Percentiles rank a stretch among this genome's conserved stretches.
These are phyloP conservation scores for Aureobasidium zeae DNA, from an alignment of 2,329 filamentous ascomycete species.

Conservation along the genomic window DNA sequence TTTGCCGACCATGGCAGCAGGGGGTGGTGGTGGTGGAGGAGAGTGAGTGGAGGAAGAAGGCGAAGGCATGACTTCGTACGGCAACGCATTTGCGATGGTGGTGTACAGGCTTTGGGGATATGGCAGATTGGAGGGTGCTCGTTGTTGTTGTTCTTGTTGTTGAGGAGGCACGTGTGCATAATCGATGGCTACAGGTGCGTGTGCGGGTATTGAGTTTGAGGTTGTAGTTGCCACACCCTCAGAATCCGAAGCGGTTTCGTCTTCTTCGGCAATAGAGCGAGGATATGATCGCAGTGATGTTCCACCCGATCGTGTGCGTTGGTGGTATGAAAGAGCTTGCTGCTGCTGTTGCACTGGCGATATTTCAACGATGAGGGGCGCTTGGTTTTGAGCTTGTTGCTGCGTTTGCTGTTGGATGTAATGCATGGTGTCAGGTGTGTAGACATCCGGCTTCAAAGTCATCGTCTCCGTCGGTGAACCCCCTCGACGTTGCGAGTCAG, in stretches of 20 bases:
- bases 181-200: too few species aligned
- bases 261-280: conserved; percentile 71
- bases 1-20: conserved; percentile 51
- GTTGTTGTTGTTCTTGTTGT: neutral
- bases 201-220: neutral
- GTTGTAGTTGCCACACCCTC: neutral
- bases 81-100: conserved; percentile 25
- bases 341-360: conserved; percentile 14
- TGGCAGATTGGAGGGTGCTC: conserved; percentile 24
- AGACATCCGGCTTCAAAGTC: conserved; percentile 8
- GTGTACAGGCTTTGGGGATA: conserved; percentile 39
- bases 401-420: too few species aligned
- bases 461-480: neutral
- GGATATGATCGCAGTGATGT: conserved; percentile 31
- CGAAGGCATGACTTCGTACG: conserved; percentile 49
- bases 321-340: conserved; percentile 21
- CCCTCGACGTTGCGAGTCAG: conserved; percentile 1
- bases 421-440: conserved; percentile 1
- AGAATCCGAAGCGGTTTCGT: conserved; percentile 52
- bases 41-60: too few species aligned
- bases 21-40: conserved; percentile 18
- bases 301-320: conserved; percentile 26
- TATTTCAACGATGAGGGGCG: too few species aligned
- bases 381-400: too few species aligned
- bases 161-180: too few species aligned